Percentiles rank a stretch among this genome's conserved stretches.
Evolutionary conservation across 2,329 filamentous ascomycete genomes (phyloP).

Genomic region (Helotiales sp.): DNA sequence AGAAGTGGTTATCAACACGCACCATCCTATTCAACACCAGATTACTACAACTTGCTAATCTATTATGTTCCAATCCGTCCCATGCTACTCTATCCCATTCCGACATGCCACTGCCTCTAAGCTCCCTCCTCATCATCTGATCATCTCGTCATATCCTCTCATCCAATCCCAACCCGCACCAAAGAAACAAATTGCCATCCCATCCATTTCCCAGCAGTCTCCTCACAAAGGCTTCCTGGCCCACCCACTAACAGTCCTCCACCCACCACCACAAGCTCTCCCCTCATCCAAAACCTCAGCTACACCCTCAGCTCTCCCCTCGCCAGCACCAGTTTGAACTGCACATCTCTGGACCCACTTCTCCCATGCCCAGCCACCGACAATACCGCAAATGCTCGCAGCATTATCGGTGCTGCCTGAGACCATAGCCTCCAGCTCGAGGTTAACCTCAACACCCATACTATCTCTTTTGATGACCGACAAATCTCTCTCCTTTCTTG

Average conservation of each 20-base stretch:
- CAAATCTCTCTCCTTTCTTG: constrained; percentile 49
- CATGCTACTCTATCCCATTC: neutral
- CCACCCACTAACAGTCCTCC: constrained; percentile 66
- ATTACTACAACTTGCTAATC: constrained; percentile 7
- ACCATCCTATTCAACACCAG: constrained; percentile 6
- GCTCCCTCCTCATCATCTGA: neutral
- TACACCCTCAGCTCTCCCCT: constrained; percentile 64
- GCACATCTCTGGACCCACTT: constrained; percentile 91
- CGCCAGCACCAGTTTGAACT: constrained; percentile 79
- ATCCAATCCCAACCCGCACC: neutral
- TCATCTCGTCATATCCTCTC: neutral
- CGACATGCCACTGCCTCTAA: neutral
- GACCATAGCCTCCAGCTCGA: constrained; percentile 66
- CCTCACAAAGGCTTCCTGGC: constrained; percentile 60
- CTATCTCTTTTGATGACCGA: constrained; percentile 46
- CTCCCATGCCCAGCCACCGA: constrained; percentile 93
- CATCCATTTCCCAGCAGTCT: neutral
- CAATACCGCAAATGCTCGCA: constrained; percentile 77
- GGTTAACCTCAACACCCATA: constrained; percentile 50
- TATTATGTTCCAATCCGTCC: neutral
- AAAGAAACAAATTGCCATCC: neutral
- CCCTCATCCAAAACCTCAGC: constrained; percentile 68
- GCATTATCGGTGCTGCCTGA: constrained; percentile 73
- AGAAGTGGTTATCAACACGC: neutral
- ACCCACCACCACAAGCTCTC: constrained; percentile 61